Percentiles rank a stretch among this genome's conserved stretches.
Evolutionary conservation across 352 stramenopile genomes (phyloP).

Genomic region (Globisporangium echinulatum): DNA sequence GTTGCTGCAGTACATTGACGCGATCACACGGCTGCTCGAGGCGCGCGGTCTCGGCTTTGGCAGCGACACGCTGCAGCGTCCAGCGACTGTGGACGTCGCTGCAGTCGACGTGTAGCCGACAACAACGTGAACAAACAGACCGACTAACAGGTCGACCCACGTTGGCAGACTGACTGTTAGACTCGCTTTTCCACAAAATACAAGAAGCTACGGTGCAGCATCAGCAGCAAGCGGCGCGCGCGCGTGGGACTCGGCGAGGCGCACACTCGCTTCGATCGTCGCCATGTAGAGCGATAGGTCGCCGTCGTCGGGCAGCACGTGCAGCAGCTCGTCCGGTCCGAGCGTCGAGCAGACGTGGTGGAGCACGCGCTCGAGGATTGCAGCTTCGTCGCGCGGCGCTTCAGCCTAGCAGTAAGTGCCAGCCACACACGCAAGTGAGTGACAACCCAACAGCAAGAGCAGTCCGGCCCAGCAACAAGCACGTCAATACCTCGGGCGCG

Average conservation of each 20-base stretch:
- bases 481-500: conserved; percentile 21
- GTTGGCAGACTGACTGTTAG: neutral
- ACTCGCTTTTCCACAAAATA: no score
- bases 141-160: neutral
- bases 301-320: conserved; percentile 73
- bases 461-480: neutral
- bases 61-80: neutral
- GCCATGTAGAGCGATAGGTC: conserved; percentile 71
- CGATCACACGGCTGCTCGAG: conserved; percentile 59
- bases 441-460: no score
- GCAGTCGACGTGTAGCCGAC: conserved; percentile 2
- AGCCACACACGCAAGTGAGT: neutral
- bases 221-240: conserved; percentile 1
- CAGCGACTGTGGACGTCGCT: conserved; percentile 1
- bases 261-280: conserved; percentile 60
- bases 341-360: conserved; percentile 69
- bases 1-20: conserved; percentile 49
- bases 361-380: conserved; percentile 58
- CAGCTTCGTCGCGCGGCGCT: conserved; percentile 20
- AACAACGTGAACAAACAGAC: neutral
- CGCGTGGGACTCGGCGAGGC: conserved; percentile 33
- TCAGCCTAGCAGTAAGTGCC: conserved; percentile 3
- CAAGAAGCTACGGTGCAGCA: no score
- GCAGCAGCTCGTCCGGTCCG: conserved; percentile 61
- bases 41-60: conserved; percentile 30